These are phyloP conservation scores for Tuber indicum DNA, from an alignment of 495 filamentous ascomycete species.

Conservation along the genomic window DNA sequence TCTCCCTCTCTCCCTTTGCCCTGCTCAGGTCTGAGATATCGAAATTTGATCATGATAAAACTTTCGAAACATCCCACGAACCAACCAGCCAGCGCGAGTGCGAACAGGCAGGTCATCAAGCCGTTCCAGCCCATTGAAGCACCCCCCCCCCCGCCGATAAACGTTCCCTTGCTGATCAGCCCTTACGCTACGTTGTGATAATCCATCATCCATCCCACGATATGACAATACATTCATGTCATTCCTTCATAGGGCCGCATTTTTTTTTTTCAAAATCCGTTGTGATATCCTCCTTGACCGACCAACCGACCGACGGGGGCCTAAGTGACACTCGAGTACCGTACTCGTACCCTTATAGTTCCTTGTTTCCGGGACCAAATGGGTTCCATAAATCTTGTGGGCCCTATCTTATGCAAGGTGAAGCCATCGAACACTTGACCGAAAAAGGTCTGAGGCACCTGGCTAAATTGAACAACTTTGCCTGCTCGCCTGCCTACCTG, in stretches of 20 bases:
- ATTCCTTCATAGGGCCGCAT: neutral
- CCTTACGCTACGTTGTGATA: neutral
- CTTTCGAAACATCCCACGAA: neutral
- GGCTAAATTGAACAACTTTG: constrained; percentile 23
- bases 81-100: neutral
- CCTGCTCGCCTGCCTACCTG: neutral
- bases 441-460: constrained; percentile 21
- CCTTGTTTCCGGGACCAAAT: neutral
- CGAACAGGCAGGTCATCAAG: neutral
- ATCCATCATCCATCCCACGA: neutral
- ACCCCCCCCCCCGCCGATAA: neutral
- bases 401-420: neutral
- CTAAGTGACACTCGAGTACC: neutral
- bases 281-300: neutral
- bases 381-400: neutral
- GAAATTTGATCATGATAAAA: neutral
- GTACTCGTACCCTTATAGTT: neutral
- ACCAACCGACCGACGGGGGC: neutral
- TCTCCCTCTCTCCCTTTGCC: neutral
- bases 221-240: neutral
- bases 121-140: neutral
- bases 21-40: neutral
- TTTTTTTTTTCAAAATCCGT: neutral
- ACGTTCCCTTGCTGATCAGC: neutral
- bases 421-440: constrained; percentile 15